Base-by-base conservation (phyloP, 306 rosid genomes). In the Gastrolobium bilobum region DNA sequence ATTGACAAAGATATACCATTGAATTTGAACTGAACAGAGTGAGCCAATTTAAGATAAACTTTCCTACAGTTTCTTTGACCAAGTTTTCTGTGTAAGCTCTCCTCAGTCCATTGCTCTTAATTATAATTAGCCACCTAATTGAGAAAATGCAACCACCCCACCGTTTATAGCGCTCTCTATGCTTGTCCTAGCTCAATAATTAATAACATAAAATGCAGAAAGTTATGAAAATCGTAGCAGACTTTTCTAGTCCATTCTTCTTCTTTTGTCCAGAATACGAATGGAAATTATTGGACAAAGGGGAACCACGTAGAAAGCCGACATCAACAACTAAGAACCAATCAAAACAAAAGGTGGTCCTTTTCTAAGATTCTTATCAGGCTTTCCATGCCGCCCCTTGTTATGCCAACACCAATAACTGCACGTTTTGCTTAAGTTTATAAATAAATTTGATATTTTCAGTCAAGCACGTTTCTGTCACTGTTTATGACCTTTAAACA, bases 401-500 rank as follows among this genome's bases (percentile, higher is more conserved):
- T n/a, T n/a, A 34, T 51, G 76, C 78, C 79, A 54, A 71, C 83
- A 53, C 81, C 86, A 50, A 73, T 60, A 73, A 37, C 47, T 10
- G 47, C 83, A 81, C 86, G 88, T 78, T 76, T 85, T 73, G 14
- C 53, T 13, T 54, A n/a, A 14, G 51, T 31, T 62, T 50, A 31
- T 10, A 52, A 7, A 1, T 60, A 0, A 26, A 53, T n/a, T 57
- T 73, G n/a, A 59, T 66, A 71, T 75, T 78, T 57, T 79, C 58
- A 74, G 89, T 91, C 91, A 83, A 84, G 79, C 97, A 89, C 92
- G 93, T 81, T 83, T 81, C 92, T 79, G 50, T 77, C 66, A 50
- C 72, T 79, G 38, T 71, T 14, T 61, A 29, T 43, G 13, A 38
- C 76, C 13, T n/a, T 15, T 42, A 5, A 39, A 30, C 65, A 31